Evolutionary conservation across 805 yeast genomes (phyloP).

Genomic region (Nakazawaea ambrosiae): DNA sequence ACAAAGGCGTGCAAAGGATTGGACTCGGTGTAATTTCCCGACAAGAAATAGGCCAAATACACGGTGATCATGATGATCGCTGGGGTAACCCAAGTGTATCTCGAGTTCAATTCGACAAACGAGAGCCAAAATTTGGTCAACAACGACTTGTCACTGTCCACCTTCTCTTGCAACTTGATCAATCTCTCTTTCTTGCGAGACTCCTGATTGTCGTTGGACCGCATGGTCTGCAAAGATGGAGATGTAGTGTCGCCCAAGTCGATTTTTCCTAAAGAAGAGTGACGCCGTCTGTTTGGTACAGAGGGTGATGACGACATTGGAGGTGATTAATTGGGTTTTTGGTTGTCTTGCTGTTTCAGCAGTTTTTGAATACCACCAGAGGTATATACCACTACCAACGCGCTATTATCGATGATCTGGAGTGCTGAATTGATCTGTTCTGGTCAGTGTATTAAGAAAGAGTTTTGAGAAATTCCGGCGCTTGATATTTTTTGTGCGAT

Average conservation of each 20-base stretch:
- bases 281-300: too few species aligned
- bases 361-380: too few species aligned
- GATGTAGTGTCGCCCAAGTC: conserved; percentile 68
- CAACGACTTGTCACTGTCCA: conserved; percentile 44
- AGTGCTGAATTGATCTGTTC: too few species aligned
- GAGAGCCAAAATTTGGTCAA: conserved; percentile 49
- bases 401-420: too few species aligned
- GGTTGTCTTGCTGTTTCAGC: too few species aligned
- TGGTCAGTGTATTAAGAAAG: too few species aligned
- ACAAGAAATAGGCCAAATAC: conserved; percentile 39
- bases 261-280: conserved; percentile 71
- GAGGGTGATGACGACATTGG: conserved; percentile 1
- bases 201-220: conserved; percentile 35
- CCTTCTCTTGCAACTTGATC: conserved; percentile 22
- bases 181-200: conserved; percentile 30
- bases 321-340: too few species aligned
- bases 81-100: conserved; percentile 73
- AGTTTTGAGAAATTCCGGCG: too few species aligned
- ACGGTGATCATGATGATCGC: conserved; percentile 37
- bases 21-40: conserved; percentile 49
- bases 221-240: conserved; percentile 63
- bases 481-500: too few species aligned
- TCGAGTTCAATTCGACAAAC: conserved; percentile 47
- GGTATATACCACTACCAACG: too few species aligned
- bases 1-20: conserved; percentile 63